phyloP scores from a whole-genome alignment of 192 early-diverging fungal species.

The Coemansia sp. region DNA sequence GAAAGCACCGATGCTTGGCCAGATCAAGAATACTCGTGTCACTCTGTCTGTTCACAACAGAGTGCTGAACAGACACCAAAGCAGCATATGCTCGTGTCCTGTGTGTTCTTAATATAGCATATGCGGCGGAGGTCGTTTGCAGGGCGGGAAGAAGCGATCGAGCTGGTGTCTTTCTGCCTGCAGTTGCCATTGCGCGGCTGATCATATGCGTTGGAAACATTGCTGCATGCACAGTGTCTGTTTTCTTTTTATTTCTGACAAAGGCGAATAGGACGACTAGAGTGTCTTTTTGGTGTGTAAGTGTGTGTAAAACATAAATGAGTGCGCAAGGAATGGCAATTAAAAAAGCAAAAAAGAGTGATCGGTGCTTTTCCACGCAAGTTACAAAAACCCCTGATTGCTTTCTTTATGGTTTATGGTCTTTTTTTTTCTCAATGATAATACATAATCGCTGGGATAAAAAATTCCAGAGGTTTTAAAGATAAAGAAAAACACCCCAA shows the following conservation, averaged over 20 bases:
- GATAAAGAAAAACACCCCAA: too few relatives aligned
- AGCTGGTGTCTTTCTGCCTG: background rate
- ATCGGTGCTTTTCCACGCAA: too few relatives aligned
- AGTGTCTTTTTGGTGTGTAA: background rate
- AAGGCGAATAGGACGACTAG: background rate
- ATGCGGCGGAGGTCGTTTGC: background rate
- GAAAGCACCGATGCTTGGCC: background rate
- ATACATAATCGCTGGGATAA: too few relatives aligned
- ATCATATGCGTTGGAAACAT: constrained; percentile 7
- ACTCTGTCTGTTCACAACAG: background rate
- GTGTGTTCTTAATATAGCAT: background rate
- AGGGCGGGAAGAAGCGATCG: background rate
- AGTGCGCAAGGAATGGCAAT: too few relatives aligned
- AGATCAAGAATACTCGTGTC: background rate
- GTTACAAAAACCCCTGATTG: too few relatives aligned
- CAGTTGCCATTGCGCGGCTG: background rate
- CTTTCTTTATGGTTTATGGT: too few relatives aligned
- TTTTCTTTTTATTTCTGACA: background rate
- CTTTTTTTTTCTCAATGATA: too few relatives aligned
- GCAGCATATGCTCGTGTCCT: background rate
- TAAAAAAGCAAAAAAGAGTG: too few relatives aligned
- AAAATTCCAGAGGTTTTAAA: too few relatives aligned
- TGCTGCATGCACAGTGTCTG: background rate
- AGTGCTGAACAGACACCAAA: background rate
- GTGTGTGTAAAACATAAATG: too few relatives aligned